Evolutionary conservation across 179 eudicot genomes (phyloP).

Genomic region (Pouteria campechiana): DNA sequence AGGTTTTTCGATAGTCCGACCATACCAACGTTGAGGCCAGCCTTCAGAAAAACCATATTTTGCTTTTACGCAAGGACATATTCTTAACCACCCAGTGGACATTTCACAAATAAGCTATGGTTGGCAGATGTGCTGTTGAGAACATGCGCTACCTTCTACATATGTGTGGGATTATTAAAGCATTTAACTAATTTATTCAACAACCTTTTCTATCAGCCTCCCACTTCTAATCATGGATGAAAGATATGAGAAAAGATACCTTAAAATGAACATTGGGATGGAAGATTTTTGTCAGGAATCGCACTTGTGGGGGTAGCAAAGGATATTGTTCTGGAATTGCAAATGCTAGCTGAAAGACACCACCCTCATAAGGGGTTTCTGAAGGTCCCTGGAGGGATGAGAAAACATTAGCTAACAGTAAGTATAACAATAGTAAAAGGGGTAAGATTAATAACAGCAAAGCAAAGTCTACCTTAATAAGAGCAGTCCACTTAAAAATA

Average conservation of each 20-base stretch:
- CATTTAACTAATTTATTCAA: too few species aligned
- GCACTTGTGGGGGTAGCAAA: conserved; percentile 98
- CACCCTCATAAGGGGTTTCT: conserved; percentile 92
- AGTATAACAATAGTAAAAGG: conserved; percentile 2
- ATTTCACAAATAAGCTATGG: too few species aligned
- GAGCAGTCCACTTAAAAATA: conserved; percentile 93
- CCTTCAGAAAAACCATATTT: too few species aligned
- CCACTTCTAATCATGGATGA: too few species aligned
- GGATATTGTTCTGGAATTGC: conserved; percentile 96
- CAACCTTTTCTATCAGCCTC: too few species aligned
- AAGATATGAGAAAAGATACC: conserved; percentile 27
- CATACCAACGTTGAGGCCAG: too few species aligned
- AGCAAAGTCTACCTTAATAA: conserved; percentile 48
- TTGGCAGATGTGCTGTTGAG: too few species aligned
- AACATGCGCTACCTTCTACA: too few species aligned
- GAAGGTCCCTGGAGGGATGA: conserved; percentile 64
- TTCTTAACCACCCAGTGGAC: too few species aligned
- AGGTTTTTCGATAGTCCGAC: too few species aligned
- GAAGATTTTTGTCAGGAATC: conserved; percentile 90
- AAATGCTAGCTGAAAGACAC: conserved; percentile 97
- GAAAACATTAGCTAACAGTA: neutral
- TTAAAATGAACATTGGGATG: conserved; percentile 98
- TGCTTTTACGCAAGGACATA: too few species aligned
- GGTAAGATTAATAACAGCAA: neutral
- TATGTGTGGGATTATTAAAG: too few species aligned